phyloP scores from a whole-genome alignment of 306 rosid species.

The Vachellia pachyceras region DNA sequence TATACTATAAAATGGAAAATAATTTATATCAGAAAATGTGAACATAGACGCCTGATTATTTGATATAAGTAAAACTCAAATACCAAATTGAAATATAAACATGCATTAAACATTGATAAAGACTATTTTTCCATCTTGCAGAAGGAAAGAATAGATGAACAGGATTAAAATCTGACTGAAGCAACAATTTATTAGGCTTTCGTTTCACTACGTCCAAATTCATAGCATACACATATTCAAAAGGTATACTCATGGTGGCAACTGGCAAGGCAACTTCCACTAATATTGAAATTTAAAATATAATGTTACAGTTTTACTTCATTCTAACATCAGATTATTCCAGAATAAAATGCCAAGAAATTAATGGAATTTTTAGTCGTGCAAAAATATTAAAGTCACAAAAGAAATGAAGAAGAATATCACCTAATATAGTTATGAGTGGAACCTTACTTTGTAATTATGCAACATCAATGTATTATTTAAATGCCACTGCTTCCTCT shows the following conservation, averaged over 20 bases:
- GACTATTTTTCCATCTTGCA: constrained; percentile 6
- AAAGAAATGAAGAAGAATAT: background rate
- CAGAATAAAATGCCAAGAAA: background rate
- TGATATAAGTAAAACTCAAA: background rate
- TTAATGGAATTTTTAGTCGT: background rate
- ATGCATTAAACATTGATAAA: background rate
- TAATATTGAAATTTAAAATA: constrained; percentile 20
- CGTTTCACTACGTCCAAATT: constrained; percentile 6
- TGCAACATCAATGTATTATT: background rate
- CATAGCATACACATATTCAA: background rate
- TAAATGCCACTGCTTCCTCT: background rate
- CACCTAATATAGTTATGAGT: background rate
- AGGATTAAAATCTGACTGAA: constrained; percentile 10
- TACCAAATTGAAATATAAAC: constrained; percentile 8
- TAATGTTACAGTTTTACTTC: background rate
- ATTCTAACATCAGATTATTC: background rate
- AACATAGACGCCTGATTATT: background rate
- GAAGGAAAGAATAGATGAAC: constrained; percentile 31
- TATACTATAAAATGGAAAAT: background rate
- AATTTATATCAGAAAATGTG: background rate
- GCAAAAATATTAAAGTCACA: background rate
- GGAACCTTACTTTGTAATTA: background rate
- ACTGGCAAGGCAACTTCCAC: background rate
- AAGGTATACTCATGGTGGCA: background rate
- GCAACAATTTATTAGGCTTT: constrained; percentile 3